Evolutionary conservation across 305 asterid species (phyloP), one percentile per base, ranked within the genome.

Genomic region (Stenogyne calaminthoides): DNA sequence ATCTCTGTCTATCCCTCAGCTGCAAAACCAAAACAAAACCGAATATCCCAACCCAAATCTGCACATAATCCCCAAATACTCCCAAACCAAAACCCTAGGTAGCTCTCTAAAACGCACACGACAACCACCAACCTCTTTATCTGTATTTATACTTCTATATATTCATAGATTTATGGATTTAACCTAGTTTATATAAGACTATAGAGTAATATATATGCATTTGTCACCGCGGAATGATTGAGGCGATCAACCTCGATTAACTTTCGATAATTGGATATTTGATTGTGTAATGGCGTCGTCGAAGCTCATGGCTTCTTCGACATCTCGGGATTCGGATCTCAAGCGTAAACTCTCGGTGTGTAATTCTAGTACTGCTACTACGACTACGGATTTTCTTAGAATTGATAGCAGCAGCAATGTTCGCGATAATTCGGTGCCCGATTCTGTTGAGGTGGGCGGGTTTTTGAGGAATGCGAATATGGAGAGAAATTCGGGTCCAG

Each of bases 261-360:
- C 46, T 10, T 34, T 65, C 76, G 11, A 39, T 72, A 29, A 15
- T 62, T 16, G 72, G 54, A 32, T 58, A 20, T 34, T 49, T 32
- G 22, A 9, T 57, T 57, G 32, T 67, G 51, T 59, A 27, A 91
- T 91, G 95, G 92, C 87, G 69, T 77, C 97, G 78, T 84, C 88
- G 76, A 79, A 91, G 85, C 80, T 88, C 59, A 85, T 89, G 89
- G 80, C 84, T 71, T 88, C 91, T 75, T 80, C 88, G 64, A 54
- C 86, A 22, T 86, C 96, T 18, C 82, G 84, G 11, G 81, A 81
- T 78, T 80, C 96, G 69, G 94, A 88, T 82, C 87, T 78, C 78
- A 83, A 88, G 59, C 91, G 89, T 18, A 86, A 82, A 40, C 82
- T 79, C 32, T 77, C 88, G 27, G 77, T 81, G n/a, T 71, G 81